Evolutionary conservation across 2,329 filamentous ascomycete genomes (phyloP), one percentile per base, ranked within the genome.

Genomic region (Pezicula carpinea): DNA sequence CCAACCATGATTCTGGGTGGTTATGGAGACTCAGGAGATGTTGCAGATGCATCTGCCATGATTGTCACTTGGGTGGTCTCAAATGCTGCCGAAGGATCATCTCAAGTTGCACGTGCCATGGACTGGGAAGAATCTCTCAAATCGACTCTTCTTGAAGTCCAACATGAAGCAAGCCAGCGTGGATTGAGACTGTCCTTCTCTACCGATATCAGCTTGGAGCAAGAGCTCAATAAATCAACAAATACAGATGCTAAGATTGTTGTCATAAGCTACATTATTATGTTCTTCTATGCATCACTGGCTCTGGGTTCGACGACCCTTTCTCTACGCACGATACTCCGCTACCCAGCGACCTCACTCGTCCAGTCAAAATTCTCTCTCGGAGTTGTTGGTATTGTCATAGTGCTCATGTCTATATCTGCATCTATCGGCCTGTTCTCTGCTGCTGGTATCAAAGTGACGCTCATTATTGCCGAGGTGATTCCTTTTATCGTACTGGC

Each of bases 181-280:
- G 91, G 91, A 1, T 76, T 99, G 8, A 80, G 93, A 17, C 71
- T 99, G 31, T 97, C 91, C 6, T 99, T 97, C 75, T 95, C 83
- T 42, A 95, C 93, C 0, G 93, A 99, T 69, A 88, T 92, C 66
- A 96, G 91, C 66, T 72, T 99, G 51, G 92, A 97, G 64, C 80
- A 96, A 64, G 93, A 99, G 63, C 76, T 99, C 48, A 99, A 96
- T 73, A 96, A 97, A 69, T 95, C 90, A 32, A 96, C 90, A 42
- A 99, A 99, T 66, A 97, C 93, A 0, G 93, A 99, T 66, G 95
- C 92, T 38, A 96, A 92, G 66, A 99, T 99, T 59, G 83, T 99
- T 19, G 82, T 92, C 45, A 85, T 99, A 68, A 97, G 92, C 74
- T 99, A 99, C 69, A 77, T 97, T 53, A 89, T 96, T 71, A 99